phyloP scores from a whole-genome alignment of 495 filamentous ascomycete species.

The Lophiostoma macrostomum region DNA sequence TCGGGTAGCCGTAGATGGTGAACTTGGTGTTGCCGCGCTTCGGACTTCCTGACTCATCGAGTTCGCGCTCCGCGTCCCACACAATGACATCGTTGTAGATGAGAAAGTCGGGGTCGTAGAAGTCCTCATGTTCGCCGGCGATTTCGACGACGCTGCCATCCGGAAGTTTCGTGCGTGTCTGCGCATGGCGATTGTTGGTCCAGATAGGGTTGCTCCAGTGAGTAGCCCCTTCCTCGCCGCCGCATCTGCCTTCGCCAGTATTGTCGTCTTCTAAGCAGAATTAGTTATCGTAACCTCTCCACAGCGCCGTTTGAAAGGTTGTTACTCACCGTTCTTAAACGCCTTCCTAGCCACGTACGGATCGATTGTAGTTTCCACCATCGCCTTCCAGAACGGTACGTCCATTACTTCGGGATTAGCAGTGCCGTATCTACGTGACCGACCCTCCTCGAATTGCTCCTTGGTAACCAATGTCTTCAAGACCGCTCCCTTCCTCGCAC shows the following conservation, averaged over 20 bases:
- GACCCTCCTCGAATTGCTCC: constrained; percentile 6
- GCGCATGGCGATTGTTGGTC: background rate
- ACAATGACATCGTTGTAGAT: constrained; percentile 18
- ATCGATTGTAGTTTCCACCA: background rate
- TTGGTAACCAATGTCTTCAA: no score
- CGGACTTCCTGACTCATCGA: no score
- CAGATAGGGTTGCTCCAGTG: background rate
- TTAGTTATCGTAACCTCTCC: background rate
- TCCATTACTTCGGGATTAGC: constrained; percentile 12
- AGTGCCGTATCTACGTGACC: background rate
- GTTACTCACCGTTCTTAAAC: background rate
- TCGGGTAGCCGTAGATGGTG: constrained; percentile 6
- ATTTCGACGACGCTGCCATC: constrained; percentile 5
- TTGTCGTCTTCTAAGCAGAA: background rate
- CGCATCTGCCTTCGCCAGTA: background rate
- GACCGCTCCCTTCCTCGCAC: no score
- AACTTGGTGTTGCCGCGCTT: background rate
- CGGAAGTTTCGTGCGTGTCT: constrained; percentile 1
- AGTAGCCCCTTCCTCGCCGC: background rate
- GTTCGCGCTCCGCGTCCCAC: no score
- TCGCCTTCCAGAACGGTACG: constrained; percentile 9
- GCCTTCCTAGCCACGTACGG: background rate
- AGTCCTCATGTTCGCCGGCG: constrained; percentile 7
- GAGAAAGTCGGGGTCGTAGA: constrained; percentile 8
- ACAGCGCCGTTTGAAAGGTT: background rate